Evolutionary conservation across 2,329 filamentous ascomycete genomes (phyloP), one percentile per base, ranked within the genome.

Genomic region (Saccharata proteae): DNA sequence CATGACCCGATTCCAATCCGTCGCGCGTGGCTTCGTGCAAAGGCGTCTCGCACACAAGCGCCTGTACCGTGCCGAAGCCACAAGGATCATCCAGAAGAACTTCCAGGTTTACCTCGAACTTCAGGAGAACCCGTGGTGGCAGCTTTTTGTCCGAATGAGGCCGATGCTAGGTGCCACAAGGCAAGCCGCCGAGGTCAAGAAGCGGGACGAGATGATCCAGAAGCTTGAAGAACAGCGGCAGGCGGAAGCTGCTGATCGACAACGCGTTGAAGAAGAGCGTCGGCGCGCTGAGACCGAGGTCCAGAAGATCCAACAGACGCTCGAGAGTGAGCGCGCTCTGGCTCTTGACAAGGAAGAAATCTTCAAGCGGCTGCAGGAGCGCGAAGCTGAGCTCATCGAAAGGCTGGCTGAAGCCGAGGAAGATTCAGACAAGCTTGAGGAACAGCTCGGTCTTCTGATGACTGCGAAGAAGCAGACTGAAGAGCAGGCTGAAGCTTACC

Each of bases 301-400:
- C 47, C 73, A 86, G 43, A 77, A 81, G 18, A 82, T 96, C 27
- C 86, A 94, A 51, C 84, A 96, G 46, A 93, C 83, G 0, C 67
- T 99, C 2, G 92, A 98, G 54, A 93, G 86, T 42, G 92, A 98
- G 57, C 76, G 90, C 29, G 83, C 88, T n/a, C 67, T 98, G 24
- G 90, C 90, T 1, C 64, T 98, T 4, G 90, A 99, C 57, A 98
- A 98, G 53, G 92, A 99, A 51, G 90, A 98, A 48, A 98, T 99
- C 38, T 98, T 96, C 65, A 92, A 88, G 51, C 75, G 92, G n/a
- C 66, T 98, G 14, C 90, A 94, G 50, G 64, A 78, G 32, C 80
- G 90, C n/a, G 90, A 98, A 57, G 70, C 76, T 8, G 88, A 98
- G 51, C 69, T 99, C 4, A 82, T 79, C 31, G 92, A 98, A 48